Percentiles rank a stretch among this genome's conserved stretches.
Conservation (phyloP, 257 asterid genomes). For the Osmanthus fragrans region DNA sequence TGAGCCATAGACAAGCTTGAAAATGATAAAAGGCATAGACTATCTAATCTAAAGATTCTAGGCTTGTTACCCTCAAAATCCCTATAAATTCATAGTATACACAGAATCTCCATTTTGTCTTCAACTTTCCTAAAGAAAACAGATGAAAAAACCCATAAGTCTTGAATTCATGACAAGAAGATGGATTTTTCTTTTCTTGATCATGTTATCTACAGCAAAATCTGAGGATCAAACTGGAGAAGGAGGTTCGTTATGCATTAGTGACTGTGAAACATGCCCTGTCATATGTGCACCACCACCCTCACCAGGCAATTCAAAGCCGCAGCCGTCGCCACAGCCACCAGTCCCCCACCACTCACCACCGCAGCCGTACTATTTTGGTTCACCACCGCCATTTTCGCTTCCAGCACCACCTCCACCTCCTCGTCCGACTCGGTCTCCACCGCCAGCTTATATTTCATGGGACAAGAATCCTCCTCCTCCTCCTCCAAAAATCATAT, state of each 20-base stretch:
- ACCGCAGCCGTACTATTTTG: not conserved
- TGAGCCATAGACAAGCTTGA: not conserved
- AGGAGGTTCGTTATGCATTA: conserved; percentile 59
- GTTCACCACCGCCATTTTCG: not conserved
- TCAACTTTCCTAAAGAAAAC: not conserved
- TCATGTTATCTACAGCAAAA: conserved; percentile 24
- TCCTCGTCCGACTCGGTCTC: not conserved
- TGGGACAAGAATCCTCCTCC: not conserved
- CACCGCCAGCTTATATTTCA: not conserved
- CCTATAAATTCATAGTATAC: conserved; percentile 22
- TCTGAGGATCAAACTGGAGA: conserved; percentile 36
- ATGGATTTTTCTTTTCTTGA: conserved; percentile 29
- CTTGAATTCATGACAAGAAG: conserved; percentile 22
- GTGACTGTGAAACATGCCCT: conserved; percentile 80
- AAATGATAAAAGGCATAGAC: not conserved
- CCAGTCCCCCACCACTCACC: not conserved
- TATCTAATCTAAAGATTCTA: not conserved
- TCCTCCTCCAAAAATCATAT: conserved; percentile 1
- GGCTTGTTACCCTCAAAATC: not conserved
- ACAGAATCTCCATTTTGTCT: not conserved
- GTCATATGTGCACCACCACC: conserved; percentile 83
- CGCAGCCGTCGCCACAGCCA: conserved; percentile 40
- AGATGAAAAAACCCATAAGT: conserved; percentile 29
- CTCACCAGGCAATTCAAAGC: conserved; percentile 26
- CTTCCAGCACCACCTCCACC: conserved; percentile 19